Evolutionary conservation across 2,329 filamentous ascomycete species (phyloP).

Genomic region (Didymella glomerata): DNA sequence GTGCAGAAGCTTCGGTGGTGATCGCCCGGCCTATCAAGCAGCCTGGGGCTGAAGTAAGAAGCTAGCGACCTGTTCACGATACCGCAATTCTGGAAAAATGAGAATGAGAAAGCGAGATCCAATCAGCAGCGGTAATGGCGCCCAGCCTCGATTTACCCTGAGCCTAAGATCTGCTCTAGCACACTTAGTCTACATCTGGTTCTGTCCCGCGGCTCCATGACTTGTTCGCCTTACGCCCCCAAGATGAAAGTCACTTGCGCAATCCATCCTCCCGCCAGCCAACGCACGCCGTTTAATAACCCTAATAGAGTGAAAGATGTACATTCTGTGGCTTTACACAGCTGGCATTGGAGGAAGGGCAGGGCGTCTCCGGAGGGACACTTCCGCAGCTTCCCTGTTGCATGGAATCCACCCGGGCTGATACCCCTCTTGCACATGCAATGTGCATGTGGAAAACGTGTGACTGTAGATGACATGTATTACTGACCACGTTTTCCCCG

Average conservation of each 20-base stretch:
- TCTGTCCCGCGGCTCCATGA: conserved; percentile 12
- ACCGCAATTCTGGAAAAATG: conserved; percentile 14
- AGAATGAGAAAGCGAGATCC: conserved; percentile 7
- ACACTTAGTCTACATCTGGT: conserved; percentile 10
- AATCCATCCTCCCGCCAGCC: conserved; percentile 21
- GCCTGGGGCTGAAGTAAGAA: neutral
- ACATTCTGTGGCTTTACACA: neutral
- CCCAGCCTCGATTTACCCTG: conserved; percentile 23
- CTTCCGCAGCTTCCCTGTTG: conserved; percentile 14
- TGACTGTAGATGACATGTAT: conserved; percentile 3
- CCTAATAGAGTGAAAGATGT: neutral
- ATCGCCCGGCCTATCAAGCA: conserved; percentile 13
- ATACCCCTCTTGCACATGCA: conserved; percentile 16
- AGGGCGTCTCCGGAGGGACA: neutral
- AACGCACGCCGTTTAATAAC: conserved; percentile 19
- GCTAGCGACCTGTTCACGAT: conserved; percentile 3
- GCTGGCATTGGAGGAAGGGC: conserved; percentile 2
- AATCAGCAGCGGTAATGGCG: conserved; percentile 1
- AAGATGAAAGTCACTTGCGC: conserved; percentile 20
- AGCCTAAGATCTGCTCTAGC: conserved; percentile 20
- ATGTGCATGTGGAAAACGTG: conserved; percentile 13
- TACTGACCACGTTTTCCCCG: conserved; percentile 15
- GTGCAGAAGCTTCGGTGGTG: conserved; percentile 7
- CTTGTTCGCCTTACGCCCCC: conserved; percentile 16
- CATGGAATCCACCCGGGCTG: neutral